Conservation (phyloP, 2,329 filamentous ascomycete genomes). For the Trichoderma atroviride region DNA sequence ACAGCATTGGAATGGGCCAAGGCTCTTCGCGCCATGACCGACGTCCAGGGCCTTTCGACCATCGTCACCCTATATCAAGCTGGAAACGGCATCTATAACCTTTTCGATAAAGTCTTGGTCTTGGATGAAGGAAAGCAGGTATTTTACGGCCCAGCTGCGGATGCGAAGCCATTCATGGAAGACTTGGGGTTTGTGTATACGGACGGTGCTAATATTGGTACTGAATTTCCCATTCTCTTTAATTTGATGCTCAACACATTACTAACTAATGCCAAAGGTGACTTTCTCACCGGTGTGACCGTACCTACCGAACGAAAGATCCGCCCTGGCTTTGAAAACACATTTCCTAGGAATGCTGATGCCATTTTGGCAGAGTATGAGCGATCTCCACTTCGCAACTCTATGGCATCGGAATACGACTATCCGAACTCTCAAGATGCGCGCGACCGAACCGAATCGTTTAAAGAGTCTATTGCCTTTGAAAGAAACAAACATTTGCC, state of each 20-base stretch:
- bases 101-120: constrained; percentile 71
- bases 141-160: constrained; percentile 62
- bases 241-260: neutral
- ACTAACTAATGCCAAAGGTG: constrained; percentile 41
- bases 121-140: constrained; percentile 67
- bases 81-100: constrained; percentile 68
- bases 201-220: constrained; percentile 59
- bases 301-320: constrained; percentile 70
- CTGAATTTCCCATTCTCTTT: neutral
- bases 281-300: constrained; percentile 67
- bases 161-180: constrained; percentile 67
- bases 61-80: constrained; percentile 71
- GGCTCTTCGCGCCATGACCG: constrained; percentile 64
- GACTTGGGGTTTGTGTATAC: constrained; percentile 63
- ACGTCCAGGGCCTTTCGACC: constrained; percentile 60
- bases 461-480: constrained; percentile 53
- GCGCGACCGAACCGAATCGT: constrained; percentile 53
- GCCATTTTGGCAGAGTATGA: constrained; percentile 54
- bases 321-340: constrained; percentile 42
- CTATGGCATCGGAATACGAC: constrained; percentile 59
- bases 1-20: constrained; percentile 61
- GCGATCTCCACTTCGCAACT: constrained; percentile 50
- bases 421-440: constrained; percentile 57
- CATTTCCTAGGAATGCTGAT: constrained; percentile 50
- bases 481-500: constrained; percentile 60